These are phyloP conservation scores for Chlorophyllum brunneum DNA, from an alignment of 768 basidiomycete genomes.

Conservation along the genomic window DNA sequence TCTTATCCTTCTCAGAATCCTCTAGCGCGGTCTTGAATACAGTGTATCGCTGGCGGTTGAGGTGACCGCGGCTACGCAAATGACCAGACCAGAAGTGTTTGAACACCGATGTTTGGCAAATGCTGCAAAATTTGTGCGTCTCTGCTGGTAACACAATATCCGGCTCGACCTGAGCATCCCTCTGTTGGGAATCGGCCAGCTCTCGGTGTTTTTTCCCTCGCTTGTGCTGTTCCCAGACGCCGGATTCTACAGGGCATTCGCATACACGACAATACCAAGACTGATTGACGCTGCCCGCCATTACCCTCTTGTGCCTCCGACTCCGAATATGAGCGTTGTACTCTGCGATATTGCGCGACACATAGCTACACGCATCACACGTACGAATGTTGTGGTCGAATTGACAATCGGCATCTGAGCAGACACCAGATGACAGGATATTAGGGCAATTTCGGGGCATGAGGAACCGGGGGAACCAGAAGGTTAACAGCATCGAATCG, in stretches of 20 bases:
- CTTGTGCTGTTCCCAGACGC: conserved; percentile 1
- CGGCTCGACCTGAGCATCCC: conserved; percentile 6
- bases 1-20: conserved; percentile 52
- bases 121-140: conserved; percentile 21
- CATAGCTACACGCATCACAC: conserved; percentile 37
- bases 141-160: conserved; percentile 19
- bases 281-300: conserved; percentile 15
- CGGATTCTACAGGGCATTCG: neutral
- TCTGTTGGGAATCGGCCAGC: neutral
- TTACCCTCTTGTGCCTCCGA: conserved; percentile 8
- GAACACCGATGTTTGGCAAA: conserved; percentile 24
- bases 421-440: conserved; percentile 32
- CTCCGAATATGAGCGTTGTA: conserved; percentile 26
- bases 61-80: conserved; percentile 25
- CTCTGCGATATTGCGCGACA: conserved; percentile 21
- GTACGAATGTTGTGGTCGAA: conserved; percentile 31
- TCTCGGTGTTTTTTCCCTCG: conserved; percentile 5
- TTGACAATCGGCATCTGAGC: conserved; percentile 26
- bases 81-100: conserved; percentile 32
- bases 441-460: conserved; percentile 29
- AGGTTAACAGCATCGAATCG: neutral
- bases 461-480: neutral
- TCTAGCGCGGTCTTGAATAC: conserved; percentile 40
- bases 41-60: conserved; percentile 32
- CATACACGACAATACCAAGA: conserved; percentile 25